phyloP scores from a whole-genome alignment of 495 filamentous ascomycete genomes.

The Margaritispora aquatica region DNA sequence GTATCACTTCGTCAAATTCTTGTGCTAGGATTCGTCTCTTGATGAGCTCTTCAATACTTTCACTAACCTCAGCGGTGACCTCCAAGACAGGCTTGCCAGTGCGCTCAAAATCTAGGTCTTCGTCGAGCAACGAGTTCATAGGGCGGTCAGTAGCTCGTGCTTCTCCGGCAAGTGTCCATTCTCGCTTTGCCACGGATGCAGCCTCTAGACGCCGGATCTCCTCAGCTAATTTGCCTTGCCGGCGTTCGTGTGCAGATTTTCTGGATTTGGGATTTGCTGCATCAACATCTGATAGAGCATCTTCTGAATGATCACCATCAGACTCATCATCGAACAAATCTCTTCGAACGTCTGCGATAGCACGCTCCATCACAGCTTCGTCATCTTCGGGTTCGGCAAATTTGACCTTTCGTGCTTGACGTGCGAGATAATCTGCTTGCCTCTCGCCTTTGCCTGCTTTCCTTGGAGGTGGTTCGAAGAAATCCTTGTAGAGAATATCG shows the following conservation, averaged over 20 bases:
- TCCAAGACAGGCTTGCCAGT: slow-evolving; percentile 93
- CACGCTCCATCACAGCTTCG: slow-evolving; percentile 62
- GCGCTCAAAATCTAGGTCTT: slow-evolving; percentile 93
- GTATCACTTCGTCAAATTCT: slow-evolving; percentile 89
- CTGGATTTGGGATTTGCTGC: slow-evolving; percentile 48
- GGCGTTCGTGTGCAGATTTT: slow-evolving; percentile 76
- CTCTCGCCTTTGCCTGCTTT: slow-evolving; percentile 51
- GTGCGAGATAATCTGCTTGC: slow-evolving; percentile 23
- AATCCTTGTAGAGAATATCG: slow-evolving; percentile 79
- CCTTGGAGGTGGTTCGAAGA: slow-evolving; percentile 77
- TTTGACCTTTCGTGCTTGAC: slow-evolving; percentile 29
- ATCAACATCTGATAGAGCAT: slow-evolving; percentile 49
- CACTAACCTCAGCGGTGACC: slow-evolving; percentile 87
- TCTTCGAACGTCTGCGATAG: slow-evolving; percentile 84
- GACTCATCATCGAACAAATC: slow-evolving; percentile 86
- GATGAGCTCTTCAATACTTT: slow-evolving; percentile 89
- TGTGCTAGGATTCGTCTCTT: slow-evolving; percentile 86
- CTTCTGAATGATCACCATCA: slow-evolving; percentile 47
- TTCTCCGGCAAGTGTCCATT: slow-evolving; percentile 89
- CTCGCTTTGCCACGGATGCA: slow-evolving; percentile 81
- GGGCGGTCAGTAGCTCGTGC: slow-evolving; percentile 76
- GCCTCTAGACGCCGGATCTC: slow-evolving; percentile 89
- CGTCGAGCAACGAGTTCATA: slow-evolving; percentile 85
- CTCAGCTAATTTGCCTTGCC: slow-evolving; percentile 75
- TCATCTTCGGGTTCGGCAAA: slow-evolving; percentile 34